phyloP scores from a whole-genome alignment of 441 rosid species.

The Theobroma grandiflorum region DNA sequence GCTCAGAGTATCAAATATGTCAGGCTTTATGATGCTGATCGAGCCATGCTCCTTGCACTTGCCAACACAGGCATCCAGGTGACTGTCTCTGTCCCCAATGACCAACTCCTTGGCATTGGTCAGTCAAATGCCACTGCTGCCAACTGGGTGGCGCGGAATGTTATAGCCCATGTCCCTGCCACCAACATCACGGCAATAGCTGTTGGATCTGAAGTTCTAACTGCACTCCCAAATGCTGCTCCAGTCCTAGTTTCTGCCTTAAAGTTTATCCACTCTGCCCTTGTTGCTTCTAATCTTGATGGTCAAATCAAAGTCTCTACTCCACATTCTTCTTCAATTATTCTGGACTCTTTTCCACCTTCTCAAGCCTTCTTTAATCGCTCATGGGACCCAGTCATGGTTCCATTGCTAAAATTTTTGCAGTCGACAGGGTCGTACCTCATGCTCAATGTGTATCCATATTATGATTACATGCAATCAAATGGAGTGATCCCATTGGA shows the following conservation, averaged over 20 bases:
- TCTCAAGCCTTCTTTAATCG: constrained; percentile 98
- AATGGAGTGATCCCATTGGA: constrained; percentile 80
- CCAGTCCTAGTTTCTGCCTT: constrained; percentile 83
- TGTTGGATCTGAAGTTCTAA: constrained; percentile 86
- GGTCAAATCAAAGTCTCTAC: constrained; percentile 86
- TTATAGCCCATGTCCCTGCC: constrained; percentile 84
- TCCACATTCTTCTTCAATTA: constrained; percentile 82
- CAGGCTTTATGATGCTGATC: constrained; percentile 85
- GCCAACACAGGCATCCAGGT: constrained; percentile 85
- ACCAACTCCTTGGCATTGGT: constrained; percentile 92
- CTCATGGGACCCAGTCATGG: constrained; percentile 85
- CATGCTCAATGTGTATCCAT: constrained; percentile 91
- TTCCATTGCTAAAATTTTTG: constrained; percentile 82
- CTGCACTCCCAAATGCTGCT: constrained; percentile 72
- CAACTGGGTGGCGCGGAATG: constrained; percentile 91
- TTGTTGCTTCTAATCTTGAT: constrained; percentile 87
- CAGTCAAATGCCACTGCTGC: constrained; percentile 97
- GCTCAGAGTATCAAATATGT: constrained; percentile 80
- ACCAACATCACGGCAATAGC: constrained; percentile 89
- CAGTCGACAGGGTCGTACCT: constrained; percentile 78
- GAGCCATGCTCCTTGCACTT: constrained; percentile 77
- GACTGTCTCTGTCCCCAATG: constrained; percentile 84
- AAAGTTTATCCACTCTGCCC: constrained; percentile 82
- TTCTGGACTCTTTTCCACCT: constrained; percentile 95
- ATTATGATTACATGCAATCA: constrained; percentile 78